Evolutionary conservation across 202 grass and related monocot genomes (phyloP), one percentile per base, ranked within the genome.

Genomic region (Setaria viridis): DNA sequence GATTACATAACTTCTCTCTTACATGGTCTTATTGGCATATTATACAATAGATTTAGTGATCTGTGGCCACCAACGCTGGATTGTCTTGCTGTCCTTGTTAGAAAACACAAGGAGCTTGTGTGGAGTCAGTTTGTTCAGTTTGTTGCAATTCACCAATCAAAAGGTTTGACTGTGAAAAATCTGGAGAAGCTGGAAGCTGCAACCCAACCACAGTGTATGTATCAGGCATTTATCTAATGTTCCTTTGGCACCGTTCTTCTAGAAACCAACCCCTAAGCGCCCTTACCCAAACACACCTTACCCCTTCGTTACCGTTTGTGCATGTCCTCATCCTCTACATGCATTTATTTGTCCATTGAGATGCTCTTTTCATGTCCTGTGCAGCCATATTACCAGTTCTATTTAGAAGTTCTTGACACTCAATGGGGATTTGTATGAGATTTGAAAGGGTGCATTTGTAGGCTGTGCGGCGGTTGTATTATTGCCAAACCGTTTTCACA

Each of bases 11-110:
- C 87, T 84, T 91, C 93, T 89, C 86, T 98, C 57, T 89, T 98
- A 66, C 86, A 98, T 72, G 96, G 96, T 43, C 81, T 95, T 79
- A 77, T 95, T 82, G 96, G 96, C 72, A 89, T 94, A 33, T 85
- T 98, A 35, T 82, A 94, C 77, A 98, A 95, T 87, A 91, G 96
- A 81, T 95, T 95, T 85, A 91, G 91, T 81, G 85, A 89, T 80
- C 82, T 98, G 56, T 98, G 96, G 96, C 81, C 92, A 78, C 85
- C 93, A 72, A 82, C 90, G 69, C 50, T 94, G 34, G 91, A 89
- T 82, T 94, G 93, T 58, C 90, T 98, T 78, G 67, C 88, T 84
- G 67, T 90, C 74, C 90, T 98, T 72, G 82, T 98, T 77, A 85
- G 75, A 66, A 91, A 90, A 86, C 82, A 95, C 76, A 95, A 92